Conservation (phyloP, 2,329 filamentous ascomycete genomes). For the Elsinoe fawcettii region DNA sequence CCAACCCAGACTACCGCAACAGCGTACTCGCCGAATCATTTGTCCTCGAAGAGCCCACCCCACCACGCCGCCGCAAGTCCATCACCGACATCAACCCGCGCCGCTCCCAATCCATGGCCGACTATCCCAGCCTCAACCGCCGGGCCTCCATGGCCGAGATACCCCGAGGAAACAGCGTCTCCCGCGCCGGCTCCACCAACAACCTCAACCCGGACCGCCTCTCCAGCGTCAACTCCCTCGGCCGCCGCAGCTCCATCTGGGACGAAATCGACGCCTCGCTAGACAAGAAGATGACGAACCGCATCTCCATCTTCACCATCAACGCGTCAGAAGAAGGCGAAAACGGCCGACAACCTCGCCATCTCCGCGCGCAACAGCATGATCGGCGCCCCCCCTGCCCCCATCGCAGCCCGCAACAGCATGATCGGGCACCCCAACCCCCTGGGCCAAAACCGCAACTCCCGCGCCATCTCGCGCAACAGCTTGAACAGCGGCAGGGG, state of each 20-base stretch:
- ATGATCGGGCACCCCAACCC: slow-evolving; percentile 6
- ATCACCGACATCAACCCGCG: slow-evolving; percentile 10
- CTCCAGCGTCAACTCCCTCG: background rate
- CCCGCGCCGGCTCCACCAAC: slow-evolving; percentile 3
- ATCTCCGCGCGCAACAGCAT: slow-evolving; percentile 7
- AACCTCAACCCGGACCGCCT: slow-evolving; percentile 9
- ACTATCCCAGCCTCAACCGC: background rate
- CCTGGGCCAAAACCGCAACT: background rate
- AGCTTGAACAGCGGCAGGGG: background rate
- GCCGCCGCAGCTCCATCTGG: slow-evolving; percentile 10
- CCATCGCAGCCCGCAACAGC: background rate
- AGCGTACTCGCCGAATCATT: background rate
- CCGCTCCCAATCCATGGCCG: slow-evolving; percentile 7
- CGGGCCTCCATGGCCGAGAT: slow-evolving; percentile 3
- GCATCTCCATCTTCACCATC: slow-evolving; percentile 16
- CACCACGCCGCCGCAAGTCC: slow-evolving; percentile 2
- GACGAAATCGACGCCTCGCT: slow-evolving; percentile 15
- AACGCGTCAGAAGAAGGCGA: slow-evolving; percentile 3
- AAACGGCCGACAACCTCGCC: background rate
- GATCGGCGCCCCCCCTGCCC: background rate
- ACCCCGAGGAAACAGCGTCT: background rate
- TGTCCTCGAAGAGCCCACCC: background rate
- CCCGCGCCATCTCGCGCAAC: background rate
- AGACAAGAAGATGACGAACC: slow-evolving; percentile 13
- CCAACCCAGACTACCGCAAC: background rate